Evolutionary conservation across 495 filamentous ascomycete species (phyloP), one percentile per base, ranked within the genome.

Genomic region (Letharia lupina): DNA sequence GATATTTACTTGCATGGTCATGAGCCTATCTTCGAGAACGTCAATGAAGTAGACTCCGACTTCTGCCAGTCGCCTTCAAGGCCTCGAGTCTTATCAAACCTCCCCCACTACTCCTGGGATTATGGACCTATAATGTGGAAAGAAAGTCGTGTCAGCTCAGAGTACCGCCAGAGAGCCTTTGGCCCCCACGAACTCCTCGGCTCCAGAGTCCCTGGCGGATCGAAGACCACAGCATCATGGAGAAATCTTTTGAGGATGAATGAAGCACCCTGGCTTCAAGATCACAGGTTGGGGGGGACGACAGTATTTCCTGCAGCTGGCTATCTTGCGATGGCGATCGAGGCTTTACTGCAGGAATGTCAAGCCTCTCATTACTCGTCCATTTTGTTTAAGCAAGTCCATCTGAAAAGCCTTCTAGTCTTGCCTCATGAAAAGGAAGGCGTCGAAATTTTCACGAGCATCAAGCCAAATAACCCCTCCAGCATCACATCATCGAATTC

Each of bases 251-350:
- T 81, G 2, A 60, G 68, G 37, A 60, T 74, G 8, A 58, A 73
- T 39, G 4, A 64, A 57, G 44, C 42, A 2, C 64, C 62, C 42
- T 71, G 68, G 67, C n/a, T 64, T 41, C 23, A 62, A 31, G 69
- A 67, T 65, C 67, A 71, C 65, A 50, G 60, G 44, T 45, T 83
- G 64, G 70, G 68, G 6, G 70, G 68, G 1, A 73, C 78, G 28
- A 75, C 79, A 13, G 68, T 84, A 4, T 83, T 81, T 57, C 81
- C 83, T 2, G 73, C 81, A 63, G 80, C 85, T 3, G 83, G 82
- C 4, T 87, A 83, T 67, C 67, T 88, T 54, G 73, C 78, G 11
- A 87, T 87, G 80, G 85, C 82, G 1, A 72, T 87, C 0, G 86
- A 89, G 67, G 84, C 83, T 1, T 69, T 76, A 28, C 23, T 28